Percentiles rank a stretch among this genome's conserved stretches.
phyloP scores from a whole-genome alignment of 2,329 filamentous ascomycete genomes.

The Neopestalotiopsis sp. region DNA sequence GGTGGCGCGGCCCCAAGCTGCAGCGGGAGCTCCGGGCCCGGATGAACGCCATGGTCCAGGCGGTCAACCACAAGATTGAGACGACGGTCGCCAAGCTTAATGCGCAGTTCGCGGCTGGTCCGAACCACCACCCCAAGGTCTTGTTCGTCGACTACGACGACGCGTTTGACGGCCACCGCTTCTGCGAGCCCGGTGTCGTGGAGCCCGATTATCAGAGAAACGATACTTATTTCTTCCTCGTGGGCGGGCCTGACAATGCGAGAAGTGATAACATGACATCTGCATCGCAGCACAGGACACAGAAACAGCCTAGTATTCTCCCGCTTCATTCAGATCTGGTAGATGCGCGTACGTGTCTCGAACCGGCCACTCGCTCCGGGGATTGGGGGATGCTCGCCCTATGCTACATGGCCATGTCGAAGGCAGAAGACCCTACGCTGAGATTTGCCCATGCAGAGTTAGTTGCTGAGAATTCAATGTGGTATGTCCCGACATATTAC shows the following conservation, averaged over 20 bases:
- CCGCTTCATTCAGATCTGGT: conserved; percentile 37
- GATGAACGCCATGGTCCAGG: conserved; percentile 51
- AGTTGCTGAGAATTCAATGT: conserved; percentile 42
- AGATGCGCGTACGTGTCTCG: conserved; percentile 43
- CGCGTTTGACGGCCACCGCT: conserved; percentile 50
- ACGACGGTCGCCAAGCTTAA: conserved; percentile 42
- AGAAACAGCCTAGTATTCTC: conserved; percentile 26
- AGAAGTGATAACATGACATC: conserved; percentile 25
- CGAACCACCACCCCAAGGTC: conserved; percentile 34
- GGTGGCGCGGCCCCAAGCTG: conserved; percentile 48
- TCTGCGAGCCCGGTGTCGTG: conserved; percentile 42
- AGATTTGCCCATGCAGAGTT: conserved; percentile 32
- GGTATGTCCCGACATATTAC: conserved; percentile 52
- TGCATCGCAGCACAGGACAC: background rate
- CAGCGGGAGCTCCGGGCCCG: conserved; percentile 41
- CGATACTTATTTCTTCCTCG: conserved; percentile 55
- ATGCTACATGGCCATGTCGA: conserved; percentile 50
- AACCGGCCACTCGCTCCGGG: conserved; percentile 37
- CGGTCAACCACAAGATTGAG: conserved; percentile 46
- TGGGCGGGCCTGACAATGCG: conserved; percentile 48
- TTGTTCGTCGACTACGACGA: conserved; percentile 51
- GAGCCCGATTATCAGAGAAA: conserved; percentile 49
- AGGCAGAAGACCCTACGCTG: conserved; percentile 39
- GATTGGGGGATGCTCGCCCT: conserved; percentile 50
- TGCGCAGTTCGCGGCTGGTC: conserved; percentile 34